Conservation (phyloP, 2,329 filamentous ascomycete genomes). For the Dothistroma pini region DNA sequence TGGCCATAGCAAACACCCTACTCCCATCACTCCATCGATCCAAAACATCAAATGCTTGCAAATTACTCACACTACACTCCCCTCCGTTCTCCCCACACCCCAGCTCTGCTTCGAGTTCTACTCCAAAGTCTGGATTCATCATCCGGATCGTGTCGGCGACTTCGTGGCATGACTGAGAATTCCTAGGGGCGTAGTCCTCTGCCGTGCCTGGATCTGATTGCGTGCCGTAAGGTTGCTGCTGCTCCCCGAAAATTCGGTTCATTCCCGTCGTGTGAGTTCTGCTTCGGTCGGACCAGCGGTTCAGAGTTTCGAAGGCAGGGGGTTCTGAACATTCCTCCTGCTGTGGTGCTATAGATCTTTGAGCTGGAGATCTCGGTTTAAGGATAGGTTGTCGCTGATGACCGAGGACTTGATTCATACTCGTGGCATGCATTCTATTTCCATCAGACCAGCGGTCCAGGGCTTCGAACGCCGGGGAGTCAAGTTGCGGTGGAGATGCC, state of each 20-base stretch:
- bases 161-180: conserved; percentile 36
- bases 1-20: background rate
- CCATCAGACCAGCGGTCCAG: background rate
- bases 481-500: background rate
- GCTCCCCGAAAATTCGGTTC: background rate
- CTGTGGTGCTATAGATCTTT: background rate
- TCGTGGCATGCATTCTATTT: background rate
- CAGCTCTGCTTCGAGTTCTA: conserved; percentile 39
- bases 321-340: background rate
- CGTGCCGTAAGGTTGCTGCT: background rate
- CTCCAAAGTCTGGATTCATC: conserved; percentile 39
- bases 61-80: conserved; percentile 44
- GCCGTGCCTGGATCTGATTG: background rate
- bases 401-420: background rate
- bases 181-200: background rate
- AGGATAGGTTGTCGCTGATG: background rate
- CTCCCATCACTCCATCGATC: conserved; percentile 34
- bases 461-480: background rate
- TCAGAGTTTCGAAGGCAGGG: background rate
- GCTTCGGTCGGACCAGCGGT: background rate
- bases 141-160: conserved; percentile 45
- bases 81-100: conserved; percentile 36
- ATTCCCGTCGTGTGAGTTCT: background rate
- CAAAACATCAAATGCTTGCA: conserved; percentile 43
- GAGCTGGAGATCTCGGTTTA: background rate